Evolutionary conservation across 169 alveolate species (phyloP).

Genomic region (Plasmodium gonderi): DNA sequence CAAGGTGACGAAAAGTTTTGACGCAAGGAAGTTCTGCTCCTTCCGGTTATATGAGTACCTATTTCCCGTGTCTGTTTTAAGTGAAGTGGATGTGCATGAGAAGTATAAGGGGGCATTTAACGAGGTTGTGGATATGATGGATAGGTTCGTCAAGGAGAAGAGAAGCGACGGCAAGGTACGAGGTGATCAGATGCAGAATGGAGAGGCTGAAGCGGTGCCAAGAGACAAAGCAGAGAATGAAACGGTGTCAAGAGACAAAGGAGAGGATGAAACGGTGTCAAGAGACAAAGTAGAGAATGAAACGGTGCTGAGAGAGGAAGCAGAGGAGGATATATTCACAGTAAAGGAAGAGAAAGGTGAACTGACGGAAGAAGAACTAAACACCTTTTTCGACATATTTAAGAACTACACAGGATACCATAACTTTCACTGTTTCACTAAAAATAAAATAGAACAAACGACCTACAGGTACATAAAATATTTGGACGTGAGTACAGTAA

Average conservation of each 20-base stretch:
- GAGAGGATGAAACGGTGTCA: background rate
- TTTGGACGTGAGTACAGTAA: slow-evolving; percentile 71
- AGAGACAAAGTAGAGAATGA: background rate
- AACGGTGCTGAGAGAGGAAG: background rate
- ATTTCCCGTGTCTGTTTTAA: slow-evolving; percentile 82
- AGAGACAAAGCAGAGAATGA: background rate
- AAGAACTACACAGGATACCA: slow-evolving; percentile 83
- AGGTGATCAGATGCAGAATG: background rate
- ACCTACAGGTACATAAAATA: slow-evolving; percentile 85
- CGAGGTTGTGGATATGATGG: slow-evolving; percentile 20
- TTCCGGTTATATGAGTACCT: slow-evolving; percentile 87
- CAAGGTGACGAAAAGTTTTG: slow-evolving; percentile 89
- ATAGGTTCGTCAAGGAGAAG: slow-evolving; percentile 26
- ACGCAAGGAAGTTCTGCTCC: slow-evolving; percentile 88
- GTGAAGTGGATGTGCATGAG: slow-evolving; percentile 44
- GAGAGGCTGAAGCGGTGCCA: background rate
- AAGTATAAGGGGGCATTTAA: slow-evolving; percentile 33
- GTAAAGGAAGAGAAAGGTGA: slow-evolving; percentile 66
- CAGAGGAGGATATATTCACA: slow-evolving; percentile 14
- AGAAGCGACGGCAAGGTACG: background rate
- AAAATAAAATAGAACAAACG: slow-evolving; percentile 78
- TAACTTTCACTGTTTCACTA: slow-evolving; percentile 85
- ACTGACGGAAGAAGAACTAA: slow-evolving; percentile 78
- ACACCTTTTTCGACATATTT: slow-evolving; percentile 76
- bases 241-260: background rate